Conservation (phyloP, 2,329 filamentous ascomycete genomes). For the Colletotrichum orbiculare region DNA sequence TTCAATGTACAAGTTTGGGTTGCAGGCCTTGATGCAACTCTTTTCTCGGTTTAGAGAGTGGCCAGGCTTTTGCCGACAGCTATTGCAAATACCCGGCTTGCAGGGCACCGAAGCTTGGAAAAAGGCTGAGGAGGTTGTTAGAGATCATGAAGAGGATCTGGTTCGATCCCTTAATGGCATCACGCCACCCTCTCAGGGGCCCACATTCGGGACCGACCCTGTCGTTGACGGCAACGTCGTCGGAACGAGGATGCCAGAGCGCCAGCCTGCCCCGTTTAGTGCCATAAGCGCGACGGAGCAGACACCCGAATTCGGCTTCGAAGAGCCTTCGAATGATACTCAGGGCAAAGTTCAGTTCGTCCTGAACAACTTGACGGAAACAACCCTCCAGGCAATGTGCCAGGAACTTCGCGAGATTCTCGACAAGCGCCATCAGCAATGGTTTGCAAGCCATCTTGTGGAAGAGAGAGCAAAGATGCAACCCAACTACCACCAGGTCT, state of each 20-base stretch:
- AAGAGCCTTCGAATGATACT: conserved; percentile 84
- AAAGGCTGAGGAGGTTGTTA: conserved; percentile 84
- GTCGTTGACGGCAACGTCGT: conserved; percentile 79
- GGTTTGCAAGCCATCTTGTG: conserved; percentile 96
- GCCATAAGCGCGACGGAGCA: conserved; percentile 82
- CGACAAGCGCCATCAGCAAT: conserved; percentile 86
- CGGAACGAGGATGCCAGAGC: conserved; percentile 68
- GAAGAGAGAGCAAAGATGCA: conserved; percentile 97
- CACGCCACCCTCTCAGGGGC: conserved; percentile 47
- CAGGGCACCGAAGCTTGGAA: conserved; percentile 86
- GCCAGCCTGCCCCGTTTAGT: conserved; percentile 76
- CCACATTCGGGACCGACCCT: conserved; percentile 56
- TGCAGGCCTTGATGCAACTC: conserved; percentile 93
- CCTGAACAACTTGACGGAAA: conserved; percentile 94
- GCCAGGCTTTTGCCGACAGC: conserved; percentile 91
- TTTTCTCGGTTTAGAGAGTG: conserved; percentile 87
- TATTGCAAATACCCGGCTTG: conserved; percentile 84
- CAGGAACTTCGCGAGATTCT: conserved; percentile 83
- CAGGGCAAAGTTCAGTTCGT: conserved; percentile 97
- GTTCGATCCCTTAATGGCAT: conserved; percentile 66
- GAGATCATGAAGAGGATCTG: conserved; percentile 72
- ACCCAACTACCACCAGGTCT: conserved; percentile 94
- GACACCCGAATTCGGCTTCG: conserved; percentile 71
- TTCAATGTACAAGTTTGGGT: conserved; percentile 97
- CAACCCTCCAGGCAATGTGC: conserved; percentile 87